Conservation (phyloP, 805 yeast species). For the Clavispora carvajalis region DNA sequence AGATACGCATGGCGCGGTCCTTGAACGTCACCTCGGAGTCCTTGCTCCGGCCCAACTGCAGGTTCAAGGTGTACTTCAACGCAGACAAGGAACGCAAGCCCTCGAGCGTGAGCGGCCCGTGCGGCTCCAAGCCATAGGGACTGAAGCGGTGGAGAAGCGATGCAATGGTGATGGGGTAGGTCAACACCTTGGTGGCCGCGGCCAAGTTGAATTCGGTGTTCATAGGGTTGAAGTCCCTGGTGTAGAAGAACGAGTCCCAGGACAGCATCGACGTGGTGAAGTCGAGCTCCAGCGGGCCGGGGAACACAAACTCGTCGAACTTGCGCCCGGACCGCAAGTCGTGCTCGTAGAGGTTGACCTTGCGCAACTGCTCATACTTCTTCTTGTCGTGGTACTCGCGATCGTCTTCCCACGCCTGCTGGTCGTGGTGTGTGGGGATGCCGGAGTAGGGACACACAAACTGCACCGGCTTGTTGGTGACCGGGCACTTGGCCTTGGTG, state of each 20-base stretch:
- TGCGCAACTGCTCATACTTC: constrained; percentile 68
- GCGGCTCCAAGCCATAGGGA: constrained; percentile 76
- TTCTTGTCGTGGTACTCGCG: constrained; percentile 61
- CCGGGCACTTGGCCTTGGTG: constrained; percentile 86
- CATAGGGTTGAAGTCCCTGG: constrained; percentile 91
- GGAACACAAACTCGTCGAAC: constrained; percentile 94
- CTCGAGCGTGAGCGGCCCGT: constrained; percentile 85
- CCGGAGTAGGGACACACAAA: constrained; percentile 92
- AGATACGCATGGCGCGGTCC: constrained; percentile 85
- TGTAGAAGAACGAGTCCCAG: constrained; percentile 93
- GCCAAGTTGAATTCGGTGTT: constrained; percentile 95
- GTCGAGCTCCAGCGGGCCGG: constrained; percentile 71
- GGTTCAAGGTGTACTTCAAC: constrained; percentile 81
- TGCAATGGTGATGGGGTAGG: constrained; percentile 88
- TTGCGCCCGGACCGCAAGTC: constrained; percentile 91
- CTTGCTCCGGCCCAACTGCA: constrained; percentile 42
- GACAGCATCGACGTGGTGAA: constrained; percentile 67
- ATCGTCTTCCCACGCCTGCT: constrained; percentile 86
- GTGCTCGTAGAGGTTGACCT: constrained; percentile 90
- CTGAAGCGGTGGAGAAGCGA: constrained; percentile 77
- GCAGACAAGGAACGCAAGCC: constrained; percentile 94
- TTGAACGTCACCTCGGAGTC: constrained; percentile 52
- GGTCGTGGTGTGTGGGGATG: constrained; percentile 91
- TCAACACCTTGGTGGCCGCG: constrained; percentile 88
- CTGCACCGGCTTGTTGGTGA: constrained; percentile 71